Evolutionary conservation across 2,329 filamentous ascomycete species (phyloP).

Genomic region (Cordyceps fumosorosea): DNA sequence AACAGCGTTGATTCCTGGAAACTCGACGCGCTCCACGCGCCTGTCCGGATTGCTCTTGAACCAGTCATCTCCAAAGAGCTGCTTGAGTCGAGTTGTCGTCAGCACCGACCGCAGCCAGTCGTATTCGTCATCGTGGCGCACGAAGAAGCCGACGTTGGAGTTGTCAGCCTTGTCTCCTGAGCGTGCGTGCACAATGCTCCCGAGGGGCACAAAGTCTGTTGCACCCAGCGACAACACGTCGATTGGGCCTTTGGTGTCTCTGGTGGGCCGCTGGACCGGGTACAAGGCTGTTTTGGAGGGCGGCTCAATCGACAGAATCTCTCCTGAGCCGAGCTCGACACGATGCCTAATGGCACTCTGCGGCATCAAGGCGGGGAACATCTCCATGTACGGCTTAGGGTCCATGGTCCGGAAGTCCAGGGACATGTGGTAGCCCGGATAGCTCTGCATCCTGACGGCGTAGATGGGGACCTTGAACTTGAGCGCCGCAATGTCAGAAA

Average conservation of each 20-base stretch:
- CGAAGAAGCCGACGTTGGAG: slow-evolving; percentile 41
- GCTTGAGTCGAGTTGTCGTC: slow-evolving; percentile 20
- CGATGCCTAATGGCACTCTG: slow-evolving; percentile 27
- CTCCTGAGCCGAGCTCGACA: slow-evolving; percentile 3
- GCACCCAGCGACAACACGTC: slow-evolving; percentile 22
- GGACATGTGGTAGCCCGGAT: slow-evolving; percentile 34
- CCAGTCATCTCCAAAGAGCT: slow-evolving; percentile 15
- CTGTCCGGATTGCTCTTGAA: slow-evolving; percentile 19
- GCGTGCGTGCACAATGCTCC: slow-evolving; percentile 25
- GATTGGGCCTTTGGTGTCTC: slow-evolving; percentile 22
- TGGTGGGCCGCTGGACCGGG: slow-evolving; percentile 17
- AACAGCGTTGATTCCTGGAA: slow-evolving; percentile 28
- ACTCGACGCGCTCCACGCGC: slow-evolving; percentile 37
- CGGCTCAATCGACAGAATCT: background rate
- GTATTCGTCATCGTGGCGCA: slow-evolving; percentile 36
- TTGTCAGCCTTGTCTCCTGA: slow-evolving; percentile 38
- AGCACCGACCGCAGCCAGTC: slow-evolving; percentile 38
- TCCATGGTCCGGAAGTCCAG: slow-evolving; percentile 35
- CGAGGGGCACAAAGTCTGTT: slow-evolving; percentile 22
- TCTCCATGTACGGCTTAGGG: slow-evolving; percentile 19
- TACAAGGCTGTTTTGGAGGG: slow-evolving; percentile 15
- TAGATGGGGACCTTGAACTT: background rate
- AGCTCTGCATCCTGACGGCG: slow-evolving; percentile 16
- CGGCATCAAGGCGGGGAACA: slow-evolving; percentile 20
- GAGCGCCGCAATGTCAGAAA: slow-evolving; percentile 11